These are phyloP conservation scores for Musa schizocarpa DNA, from an alignment of 176 grass and related monocot genomes.

Conservation along the genomic window DNA sequence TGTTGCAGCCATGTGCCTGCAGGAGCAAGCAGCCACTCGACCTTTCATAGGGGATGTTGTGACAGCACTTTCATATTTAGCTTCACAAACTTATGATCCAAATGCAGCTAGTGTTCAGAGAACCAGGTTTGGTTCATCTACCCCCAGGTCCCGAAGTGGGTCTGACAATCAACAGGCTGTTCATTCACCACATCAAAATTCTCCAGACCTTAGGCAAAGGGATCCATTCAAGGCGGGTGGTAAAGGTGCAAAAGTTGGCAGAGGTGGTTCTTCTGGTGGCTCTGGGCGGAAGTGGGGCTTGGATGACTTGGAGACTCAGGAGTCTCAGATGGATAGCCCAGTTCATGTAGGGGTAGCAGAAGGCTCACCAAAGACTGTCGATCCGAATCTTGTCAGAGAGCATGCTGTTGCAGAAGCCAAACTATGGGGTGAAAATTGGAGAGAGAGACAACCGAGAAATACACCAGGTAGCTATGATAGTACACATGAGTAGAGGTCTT, in stretches of 20 bases:
- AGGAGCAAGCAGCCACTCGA: conserved; percentile 89
- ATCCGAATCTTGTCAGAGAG: conserved; percentile 15
- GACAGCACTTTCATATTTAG: conserved; percentile 92
- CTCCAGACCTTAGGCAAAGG: conserved; percentile 52
- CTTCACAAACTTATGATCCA: conserved; percentile 85
- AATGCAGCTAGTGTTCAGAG: conserved; percentile 43
- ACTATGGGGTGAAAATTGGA: conserved; percentile 57
- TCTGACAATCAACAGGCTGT: conserved; percentile 38
- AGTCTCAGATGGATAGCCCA: conserved; percentile 46
- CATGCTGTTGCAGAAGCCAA: conserved; percentile 28
- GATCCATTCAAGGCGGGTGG: conserved; percentile 26
- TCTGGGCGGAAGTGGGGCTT: conserved; percentile 62
- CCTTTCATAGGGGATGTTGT: conserved; percentile 95
- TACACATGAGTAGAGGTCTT: conserved; percentile 10
- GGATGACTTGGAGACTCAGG: conserved; percentile 40
- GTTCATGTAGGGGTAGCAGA: conserved; percentile 41
- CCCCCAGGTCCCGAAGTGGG: conserved; percentile 44
- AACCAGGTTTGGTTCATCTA: conserved; percentile 54
- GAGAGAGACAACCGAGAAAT: conserved; percentile 29
- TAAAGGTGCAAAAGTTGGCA: conserved; percentile 33
- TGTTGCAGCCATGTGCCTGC: conserved; percentile 97
- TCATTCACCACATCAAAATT: conserved; percentile 45
- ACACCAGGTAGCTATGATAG: conserved; percentile 32
- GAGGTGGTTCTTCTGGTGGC: conserved; percentile 49
- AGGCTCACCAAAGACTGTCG: conserved; percentile 23